These are phyloP conservation scores for Amanita molliuscula DNA, from an alignment of 768 basidiomycete genomes.

Conservation along the genomic window DNA sequence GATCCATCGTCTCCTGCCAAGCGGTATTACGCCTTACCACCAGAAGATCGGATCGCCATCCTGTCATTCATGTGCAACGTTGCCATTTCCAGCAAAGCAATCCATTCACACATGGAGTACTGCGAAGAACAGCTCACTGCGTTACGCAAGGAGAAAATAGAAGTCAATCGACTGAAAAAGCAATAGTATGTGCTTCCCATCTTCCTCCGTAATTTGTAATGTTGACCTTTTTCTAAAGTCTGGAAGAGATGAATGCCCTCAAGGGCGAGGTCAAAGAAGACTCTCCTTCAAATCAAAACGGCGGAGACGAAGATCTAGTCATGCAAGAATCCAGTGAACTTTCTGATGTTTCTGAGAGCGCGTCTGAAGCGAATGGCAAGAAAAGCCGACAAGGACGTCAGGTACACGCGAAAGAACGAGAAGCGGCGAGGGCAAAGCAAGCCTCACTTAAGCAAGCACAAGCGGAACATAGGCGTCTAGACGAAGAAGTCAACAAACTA, in stretches of 20 bases:
- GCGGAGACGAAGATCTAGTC: constrained; percentile 45
- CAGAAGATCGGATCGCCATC: constrained; percentile 76
- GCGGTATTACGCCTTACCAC: constrained; percentile 63
- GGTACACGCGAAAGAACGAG: constrained; percentile 71
- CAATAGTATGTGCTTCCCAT: constrained; percentile 53
- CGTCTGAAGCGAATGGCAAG: constrained; percentile 40
- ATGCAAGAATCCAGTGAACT: constrained; percentile 65
- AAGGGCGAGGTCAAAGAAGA: constrained; percentile 46
- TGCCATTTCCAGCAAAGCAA: constrained; percentile 81
- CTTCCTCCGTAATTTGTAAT: background rate
- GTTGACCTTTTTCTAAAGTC: constrained; percentile 23
- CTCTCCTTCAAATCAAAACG: constrained; percentile 26
- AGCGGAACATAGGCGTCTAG: constrained; percentile 74
- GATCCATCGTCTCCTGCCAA: constrained; percentile 45
- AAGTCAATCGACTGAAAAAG: constrained; percentile 85
- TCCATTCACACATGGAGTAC: constrained; percentile 83
- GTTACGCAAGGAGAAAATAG: constrained; percentile 90
- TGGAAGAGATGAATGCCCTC: constrained; percentile 67
- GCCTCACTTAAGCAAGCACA: constrained; percentile 73
- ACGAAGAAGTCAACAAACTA: constrained; percentile 81
- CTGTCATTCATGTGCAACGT: constrained; percentile 84
- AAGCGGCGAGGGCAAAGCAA: constrained; percentile 67
- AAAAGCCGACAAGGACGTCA: constrained; percentile 44
- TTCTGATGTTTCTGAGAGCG: constrained; percentile 62
- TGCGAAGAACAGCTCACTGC: constrained; percentile 88